phyloP scores from a whole-genome alignment of 176 grass and related monocot species.

The Alloteropsis semialata region DNA sequence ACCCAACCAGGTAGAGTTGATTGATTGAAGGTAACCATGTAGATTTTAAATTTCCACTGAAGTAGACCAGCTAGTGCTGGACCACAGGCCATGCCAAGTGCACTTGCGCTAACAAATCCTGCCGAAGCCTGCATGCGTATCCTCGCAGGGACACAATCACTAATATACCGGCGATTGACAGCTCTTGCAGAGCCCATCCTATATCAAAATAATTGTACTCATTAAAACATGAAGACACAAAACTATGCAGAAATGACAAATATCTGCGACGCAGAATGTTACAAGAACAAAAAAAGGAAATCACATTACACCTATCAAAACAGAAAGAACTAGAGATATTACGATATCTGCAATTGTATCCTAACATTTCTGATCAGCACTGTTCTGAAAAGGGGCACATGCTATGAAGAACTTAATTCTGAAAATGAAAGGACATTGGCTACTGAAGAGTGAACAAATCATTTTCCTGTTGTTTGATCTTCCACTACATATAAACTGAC shows the following conservation, averaged over 20 bases:
- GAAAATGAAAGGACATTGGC: neutral
- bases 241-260: neutral
- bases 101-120: constrained; percentile 92
- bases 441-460: neutral
- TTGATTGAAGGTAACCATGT: constrained; percentile 79
- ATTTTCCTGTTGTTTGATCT: neutral
- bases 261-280: neutral
- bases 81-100: constrained; percentile 96
- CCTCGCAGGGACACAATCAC: constrained; percentile 93
- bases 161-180: constrained; percentile 93
- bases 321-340: neutral
- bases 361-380: neutral
- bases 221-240: constrained; percentile 18
- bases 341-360: neutral
- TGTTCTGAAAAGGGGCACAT: constrained; percentile 1
- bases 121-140: constrained; percentile 95
- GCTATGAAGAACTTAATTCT: neutral
- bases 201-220: constrained; percentile 10
- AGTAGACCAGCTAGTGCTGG: constrained; percentile 94
- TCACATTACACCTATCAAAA: neutral
- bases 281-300: constrained; percentile 6
- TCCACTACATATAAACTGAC: constrained; percentile 12
- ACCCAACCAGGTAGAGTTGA: constrained; percentile 95
- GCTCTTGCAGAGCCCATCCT: constrained; percentile 96
- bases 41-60: constrained; percentile 90